Base-by-base conservation (phyloP, 176 grass and related monocot species). In the Echinochloa phyllopogon region DNA sequence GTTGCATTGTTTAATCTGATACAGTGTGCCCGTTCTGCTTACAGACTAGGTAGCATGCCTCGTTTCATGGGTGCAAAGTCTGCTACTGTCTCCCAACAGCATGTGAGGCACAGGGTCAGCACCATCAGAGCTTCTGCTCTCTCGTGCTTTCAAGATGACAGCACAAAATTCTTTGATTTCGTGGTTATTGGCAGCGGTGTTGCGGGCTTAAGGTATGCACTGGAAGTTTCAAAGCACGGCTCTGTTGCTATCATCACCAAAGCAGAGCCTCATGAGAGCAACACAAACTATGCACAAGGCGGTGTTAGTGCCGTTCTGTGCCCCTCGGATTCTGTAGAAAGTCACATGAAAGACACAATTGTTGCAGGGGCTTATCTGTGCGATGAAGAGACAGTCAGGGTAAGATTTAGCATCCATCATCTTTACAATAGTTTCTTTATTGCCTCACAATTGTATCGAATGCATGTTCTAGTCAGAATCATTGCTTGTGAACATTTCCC, bases 221-320 rank as follows among this genome's bases (percentile, higher is more conserved):
- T 98, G n/a, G 93, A 98, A 90, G 96, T 98, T 68, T 93, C 93
- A 12, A 87, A 95, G 79, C 58, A 98, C 24, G 93, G 96, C 49
- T 90, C 93, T 47, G 96, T 98, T 27, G 96, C 96, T 73, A 71
- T 98, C 73, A 92, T 98, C 71, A 98, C 96, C 14, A 98, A 98
- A 83, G 96, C 91, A 56, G 96, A 98, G 76, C 96, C 96, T 71
- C 80, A 95, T 20, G 96, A 98, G 85, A 98, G 96, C 86, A 98
- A 98, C 89, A 98, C 96, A 68, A 95, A 91, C 68, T 98, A 98
- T n/a, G 96, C 96, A 65, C 96, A 98, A 93, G 96, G 96, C 11
- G 93, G 96, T 83, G 96, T 98, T 49, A 98, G 96, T 63, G 96
- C 96, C 15, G 96, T 98, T 83, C 85, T 98, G 47, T 98, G 96